Evolutionary conservation across 2,329 filamentous ascomycete genomes (phyloP).

Genomic region (Trichocomaceae sp.): DNA sequence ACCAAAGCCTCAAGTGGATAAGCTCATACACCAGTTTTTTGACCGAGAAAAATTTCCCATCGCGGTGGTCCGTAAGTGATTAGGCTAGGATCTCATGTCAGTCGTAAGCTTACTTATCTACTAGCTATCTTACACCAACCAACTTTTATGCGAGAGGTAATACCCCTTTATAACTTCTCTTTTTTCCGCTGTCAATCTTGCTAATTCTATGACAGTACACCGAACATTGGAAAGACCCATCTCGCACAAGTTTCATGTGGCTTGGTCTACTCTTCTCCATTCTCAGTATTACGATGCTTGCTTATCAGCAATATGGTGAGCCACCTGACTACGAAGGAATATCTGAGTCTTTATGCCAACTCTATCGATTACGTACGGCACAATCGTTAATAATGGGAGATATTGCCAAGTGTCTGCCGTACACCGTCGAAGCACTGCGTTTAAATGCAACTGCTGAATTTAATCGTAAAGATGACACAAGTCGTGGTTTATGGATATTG

Average conservation of each 20-base stretch:
- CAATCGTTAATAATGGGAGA: conserved; percentile 57
- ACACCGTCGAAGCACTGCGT: conserved; percentile 56
- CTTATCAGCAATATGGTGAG: conserved; percentile 55
- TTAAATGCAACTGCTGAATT: conserved; percentile 58
- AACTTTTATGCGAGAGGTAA: conserved; percentile 13
- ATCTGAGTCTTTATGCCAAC: conserved; percentile 41
- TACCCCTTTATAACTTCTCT: not conserved
- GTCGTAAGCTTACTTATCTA: not conserved
- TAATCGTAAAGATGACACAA: conserved; percentile 52
- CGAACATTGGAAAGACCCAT: conserved; percentile 54
- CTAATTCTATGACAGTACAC: conserved; percentile 46
- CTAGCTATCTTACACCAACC: conserved; percentile 13
- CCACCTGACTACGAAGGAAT: conserved; percentile 56
- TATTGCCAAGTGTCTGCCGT: conserved; percentile 55
- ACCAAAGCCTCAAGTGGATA: conserved; percentile 51
- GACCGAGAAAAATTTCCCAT: conserved; percentile 10
- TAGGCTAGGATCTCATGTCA: not conserved
- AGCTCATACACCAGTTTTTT: conserved; percentile 9
- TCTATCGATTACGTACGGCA: conserved; percentile 50
- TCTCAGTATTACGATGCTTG: conserved; percentile 58
- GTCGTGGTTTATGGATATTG: conserved; percentile 55
- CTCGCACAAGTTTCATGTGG: conserved; percentile 54
- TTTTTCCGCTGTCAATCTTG: not conserved
- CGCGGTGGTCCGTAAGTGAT: conserved; percentile 9
- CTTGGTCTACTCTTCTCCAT: conserved; percentile 57